Percentiles rank a stretch among this genome's conserved stretches.
These are phyloP conservation scores for Cyathus pygmaeus DNA, from an alignment of 1,284 basidiomycete species.

Conservation along the genomic window DNA sequence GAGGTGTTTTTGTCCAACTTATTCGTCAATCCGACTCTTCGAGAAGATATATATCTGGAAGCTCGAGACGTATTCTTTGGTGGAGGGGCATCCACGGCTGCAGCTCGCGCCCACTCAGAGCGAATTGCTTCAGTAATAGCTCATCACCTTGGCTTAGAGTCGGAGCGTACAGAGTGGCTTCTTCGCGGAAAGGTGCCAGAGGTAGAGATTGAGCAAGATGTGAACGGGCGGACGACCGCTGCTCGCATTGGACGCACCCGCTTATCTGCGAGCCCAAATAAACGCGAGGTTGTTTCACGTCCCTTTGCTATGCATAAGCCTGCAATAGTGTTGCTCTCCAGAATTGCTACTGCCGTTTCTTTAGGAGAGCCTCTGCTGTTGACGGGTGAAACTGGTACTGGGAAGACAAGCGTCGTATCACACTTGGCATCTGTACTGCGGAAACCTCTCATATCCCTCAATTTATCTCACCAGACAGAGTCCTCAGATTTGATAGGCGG, in stretches of 20 bases:
- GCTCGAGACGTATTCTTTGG: conserved; percentile 95
- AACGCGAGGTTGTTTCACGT: conserved; percentile 51
- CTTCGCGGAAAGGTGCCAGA: conserved; percentile 68
- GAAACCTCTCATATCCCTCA: conserved; percentile 87
- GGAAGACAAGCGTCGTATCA: conserved; percentile 95
- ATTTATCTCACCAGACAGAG: conserved; percentile 97
- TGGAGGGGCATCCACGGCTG: conserved; percentile 62
- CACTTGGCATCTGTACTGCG: conserved; percentile 87
- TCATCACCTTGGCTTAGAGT: conserved; percentile 70
- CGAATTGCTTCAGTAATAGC: conserved; percentile 65
- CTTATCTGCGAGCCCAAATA: conserved; percentile 56
- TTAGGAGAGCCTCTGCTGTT: conserved; percentile 89
- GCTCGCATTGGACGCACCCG: conserved; percentile 68
- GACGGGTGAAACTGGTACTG: conserved; percentile 98
- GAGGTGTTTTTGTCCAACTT: conserved; percentile 47
- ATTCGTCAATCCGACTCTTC: conserved; percentile 80
- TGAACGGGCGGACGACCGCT: conserved; percentile 65
- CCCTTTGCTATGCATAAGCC: conserved; percentile 94
- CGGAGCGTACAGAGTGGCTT: conserved; percentile 49
- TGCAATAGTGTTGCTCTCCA: conserved; percentile 83
- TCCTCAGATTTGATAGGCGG: conserved; percentile 95
- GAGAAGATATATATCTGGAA: conserved; percentile 93
- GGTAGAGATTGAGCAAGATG: conserved; percentile 75
- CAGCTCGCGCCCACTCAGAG: conserved; percentile 62
- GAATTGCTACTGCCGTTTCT: conserved; percentile 81